These are phyloP conservation scores for Lentinula aciculospora DNA, from an alignment of 768 basidiomycete genomes.

Conservation along the genomic window DNA sequence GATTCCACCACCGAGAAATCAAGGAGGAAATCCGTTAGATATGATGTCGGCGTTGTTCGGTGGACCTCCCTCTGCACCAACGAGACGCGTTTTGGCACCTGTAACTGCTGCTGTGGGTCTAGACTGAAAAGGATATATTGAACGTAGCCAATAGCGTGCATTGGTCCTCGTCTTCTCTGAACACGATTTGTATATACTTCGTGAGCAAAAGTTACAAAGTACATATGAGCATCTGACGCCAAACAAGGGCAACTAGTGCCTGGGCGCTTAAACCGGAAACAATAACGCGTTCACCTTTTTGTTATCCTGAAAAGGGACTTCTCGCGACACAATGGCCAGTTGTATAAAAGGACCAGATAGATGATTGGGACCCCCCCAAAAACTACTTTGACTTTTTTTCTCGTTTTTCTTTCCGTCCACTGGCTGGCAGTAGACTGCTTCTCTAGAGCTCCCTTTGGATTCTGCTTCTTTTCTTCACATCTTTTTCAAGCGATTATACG, in stretches of 20 bases:
- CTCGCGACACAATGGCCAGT: not conserved
- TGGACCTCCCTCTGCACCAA: slow-evolving; percentile 41
- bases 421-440: not conserved
- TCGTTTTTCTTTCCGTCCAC: not conserved
- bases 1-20: slow-evolving; percentile 69
- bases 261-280: not conserved
- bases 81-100: slow-evolving; percentile 43
- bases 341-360: not conserved
- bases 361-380: not conserved
- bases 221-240: not conserved
- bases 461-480: not conserved
- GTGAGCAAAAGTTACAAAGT: too few species aligned
- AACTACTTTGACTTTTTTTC: not conserved
- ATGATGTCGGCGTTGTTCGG: slow-evolving; percentile 89
- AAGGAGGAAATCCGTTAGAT: slow-evolving; percentile 77
- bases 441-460: not conserved
- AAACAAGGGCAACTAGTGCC: not conserved
- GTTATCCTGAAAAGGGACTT: not conserved
- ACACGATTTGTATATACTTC: too few species aligned
- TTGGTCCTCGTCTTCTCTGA: too few species aligned
- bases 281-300: not conserved
- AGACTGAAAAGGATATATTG: slow-evolving; percentile 24
- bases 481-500: not conserved
- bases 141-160: not conserved
- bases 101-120: slow-evolving; percentile 34